Evolutionary conservation across 768 basidiomycete species (phyloP).

Genomic region (Gloeopeniophorella convolvens): DNA sequence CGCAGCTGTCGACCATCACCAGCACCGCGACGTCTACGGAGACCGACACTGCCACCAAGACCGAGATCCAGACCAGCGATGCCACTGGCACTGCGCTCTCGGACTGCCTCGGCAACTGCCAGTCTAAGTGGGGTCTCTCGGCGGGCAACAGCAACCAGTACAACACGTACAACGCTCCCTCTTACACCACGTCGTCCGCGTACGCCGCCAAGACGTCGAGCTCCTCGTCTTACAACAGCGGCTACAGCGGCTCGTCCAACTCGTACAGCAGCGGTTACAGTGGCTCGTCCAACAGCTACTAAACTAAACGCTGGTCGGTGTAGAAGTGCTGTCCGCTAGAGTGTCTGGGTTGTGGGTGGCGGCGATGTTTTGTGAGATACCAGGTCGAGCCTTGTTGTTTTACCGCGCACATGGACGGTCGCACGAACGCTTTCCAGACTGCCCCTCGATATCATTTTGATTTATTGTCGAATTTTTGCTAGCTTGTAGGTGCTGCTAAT

Average conservation of each 20-base stretch:
- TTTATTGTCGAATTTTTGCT: neutral
- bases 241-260: no score
- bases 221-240: constrained; percentile 10
- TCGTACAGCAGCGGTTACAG: no score
- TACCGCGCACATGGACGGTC: neutral
- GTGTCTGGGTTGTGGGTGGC: no score
- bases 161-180: constrained; percentile 35
- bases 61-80: constrained; percentile 40
- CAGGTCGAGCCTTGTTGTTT: no score
- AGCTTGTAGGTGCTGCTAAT: neutral
- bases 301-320: no score
- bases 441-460: neutral
- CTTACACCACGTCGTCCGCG: constrained; percentile 18
- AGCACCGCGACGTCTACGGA: constrained; percentile 24
- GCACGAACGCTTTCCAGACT: neutral
- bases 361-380: no score
- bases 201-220: constrained; percentile 21
- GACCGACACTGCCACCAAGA: constrained; percentile 35
- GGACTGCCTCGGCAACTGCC: constrained; percentile 54
- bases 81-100: constrained; percentile 46
- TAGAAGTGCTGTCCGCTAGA: no score
- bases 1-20: constrained; percentile 43
- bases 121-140: constrained; percentile 47
- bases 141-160: constrained; percentile 44
- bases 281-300: no score